These are phyloP conservation scores for Candida nemodendra DNA, from an alignment of 805 yeast genomes.

Conservation along the genomic window DNA sequence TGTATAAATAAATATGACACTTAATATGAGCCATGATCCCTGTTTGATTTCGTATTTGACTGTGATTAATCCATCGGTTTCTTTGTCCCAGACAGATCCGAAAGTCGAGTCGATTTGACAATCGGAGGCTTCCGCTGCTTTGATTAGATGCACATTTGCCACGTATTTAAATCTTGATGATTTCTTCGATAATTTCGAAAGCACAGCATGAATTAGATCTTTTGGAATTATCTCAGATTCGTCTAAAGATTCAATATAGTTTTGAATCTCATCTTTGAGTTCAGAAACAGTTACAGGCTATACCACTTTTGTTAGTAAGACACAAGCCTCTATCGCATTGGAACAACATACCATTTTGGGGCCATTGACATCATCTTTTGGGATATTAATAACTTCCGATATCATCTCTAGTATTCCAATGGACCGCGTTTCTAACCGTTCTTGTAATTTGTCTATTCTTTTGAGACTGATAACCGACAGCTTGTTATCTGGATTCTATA, in stretches of 20 bases:
- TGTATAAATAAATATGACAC: constrained; percentile 32
- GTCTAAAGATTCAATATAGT: background rate
- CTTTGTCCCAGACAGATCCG: constrained; percentile 57
- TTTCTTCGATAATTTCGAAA: constrained; percentile 37
- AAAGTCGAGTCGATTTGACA: constrained; percentile 36
- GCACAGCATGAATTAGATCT: constrained; percentile 31
- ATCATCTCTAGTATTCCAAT: no score
- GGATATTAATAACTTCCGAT: no score
- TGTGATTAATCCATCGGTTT: constrained; percentile 52
- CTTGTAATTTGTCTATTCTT: no score
- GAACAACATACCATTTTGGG: no score
- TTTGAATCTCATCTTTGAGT: constrained; percentile 13
- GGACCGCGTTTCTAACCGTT: no score
- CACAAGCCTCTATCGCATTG: no score
- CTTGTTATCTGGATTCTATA: no score
- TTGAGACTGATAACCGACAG: no score
- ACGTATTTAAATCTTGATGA: constrained; percentile 60
- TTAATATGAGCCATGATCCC: constrained; percentile 24
- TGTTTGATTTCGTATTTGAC: constrained; percentile 30
- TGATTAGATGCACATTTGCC: constrained; percentile 42
- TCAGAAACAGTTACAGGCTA: constrained; percentile 23
- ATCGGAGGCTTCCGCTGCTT: constrained; percentile 22
- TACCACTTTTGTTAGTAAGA: no score
- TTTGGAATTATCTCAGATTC: constrained; percentile 11
- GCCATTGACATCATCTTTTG: no score